Base-by-base conservation (phyloP, 805 yeast genomes). In the Hanseniaspora occidentalis region DNA sequence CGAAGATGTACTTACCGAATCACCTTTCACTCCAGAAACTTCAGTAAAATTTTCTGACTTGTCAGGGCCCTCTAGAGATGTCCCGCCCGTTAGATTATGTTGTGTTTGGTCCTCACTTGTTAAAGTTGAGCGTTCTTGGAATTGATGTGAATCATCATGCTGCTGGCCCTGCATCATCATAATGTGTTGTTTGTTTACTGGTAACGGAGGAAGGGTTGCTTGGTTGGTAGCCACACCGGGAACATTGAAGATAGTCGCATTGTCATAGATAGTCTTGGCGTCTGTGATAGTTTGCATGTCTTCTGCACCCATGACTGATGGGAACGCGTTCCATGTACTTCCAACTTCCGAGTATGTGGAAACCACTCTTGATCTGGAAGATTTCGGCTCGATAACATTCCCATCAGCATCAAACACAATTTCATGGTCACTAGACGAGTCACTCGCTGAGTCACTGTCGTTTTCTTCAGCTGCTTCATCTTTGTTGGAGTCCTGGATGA, bases 261-360 rank as follows among this genome's bases (percentile, higher is more conserved):
- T 60, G 40, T 60, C 64, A 37, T 57, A 60, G 4, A 60, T 39
- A 1, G 64, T 60, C 33, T 56, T 57, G 4, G 61, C 54, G 40
- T 60, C 64, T 11, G 47, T 45, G 11, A 41, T 26, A 1, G 63
- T 60, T 31, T 54, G 56, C 19, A 58, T 43, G 29, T 47, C 52
- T 20, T 41, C 46, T 6, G 42, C 45, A 11, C 35, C 40, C 13
- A 47, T 48, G 4, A 49, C 49, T 1, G 58, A 48, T 14, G 64
- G 64, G 36, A 60, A 60, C 9, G 61, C 62, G 37, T 58, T 56
- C 62, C 62, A 60, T 2, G 55, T 47, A 39, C 62, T 58, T 19
- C 54, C 64, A 8, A 48, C 50, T 33, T 52, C 61, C 6, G 63
- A 52, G 35, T 58, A 57, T 7, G 57, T 50, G 0, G 63, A 57